These are phyloP conservation scores for Zizania palustris DNA, from an alignment of 202 grass and related monocot genomes.

Conservation along the genomic window DNA sequence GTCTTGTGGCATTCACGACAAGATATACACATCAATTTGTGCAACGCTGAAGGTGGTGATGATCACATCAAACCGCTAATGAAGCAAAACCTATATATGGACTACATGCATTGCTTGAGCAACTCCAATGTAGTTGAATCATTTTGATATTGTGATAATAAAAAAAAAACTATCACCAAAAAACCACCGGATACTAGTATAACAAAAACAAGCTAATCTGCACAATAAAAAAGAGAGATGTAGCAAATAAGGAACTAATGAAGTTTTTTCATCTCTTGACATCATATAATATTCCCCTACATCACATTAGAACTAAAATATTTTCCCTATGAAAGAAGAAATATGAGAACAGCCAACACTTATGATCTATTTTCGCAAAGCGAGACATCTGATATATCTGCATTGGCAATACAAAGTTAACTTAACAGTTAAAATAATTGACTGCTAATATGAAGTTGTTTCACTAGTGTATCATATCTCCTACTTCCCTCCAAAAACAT, in stretches of 20 bases:
- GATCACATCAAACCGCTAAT: neutral
- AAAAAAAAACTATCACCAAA: neutral
- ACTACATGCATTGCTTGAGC: neutral
- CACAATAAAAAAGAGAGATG: slow-evolving; percentile 18
- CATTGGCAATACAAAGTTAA: neutral
- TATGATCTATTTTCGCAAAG: slow-evolving; percentile 20
- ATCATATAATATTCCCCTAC: slow-evolving; percentile 1
- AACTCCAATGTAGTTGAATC: neutral
- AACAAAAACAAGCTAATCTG: neutral
- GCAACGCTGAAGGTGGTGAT: neutral
- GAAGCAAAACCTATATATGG: neutral
- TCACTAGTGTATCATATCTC: neutral
- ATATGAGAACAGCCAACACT: neutral
- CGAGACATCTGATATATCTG: neutral
- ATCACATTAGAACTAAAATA: neutral
- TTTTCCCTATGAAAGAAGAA: slow-evolving; percentile 8
- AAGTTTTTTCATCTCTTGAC: slow-evolving; percentile 17
- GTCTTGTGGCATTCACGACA: neutral
- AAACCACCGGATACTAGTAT: neutral
- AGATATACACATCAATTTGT: neutral
- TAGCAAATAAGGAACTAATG: slow-evolving; percentile 15
- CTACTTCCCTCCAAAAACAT: slow-evolving; percentile 6
- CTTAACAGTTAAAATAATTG: neutral
- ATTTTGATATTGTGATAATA: neutral
- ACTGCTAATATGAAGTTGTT: slow-evolving; percentile 11